Conservation (phyloP, 306 rosid species). For the Carpinus viminea region DNA sequence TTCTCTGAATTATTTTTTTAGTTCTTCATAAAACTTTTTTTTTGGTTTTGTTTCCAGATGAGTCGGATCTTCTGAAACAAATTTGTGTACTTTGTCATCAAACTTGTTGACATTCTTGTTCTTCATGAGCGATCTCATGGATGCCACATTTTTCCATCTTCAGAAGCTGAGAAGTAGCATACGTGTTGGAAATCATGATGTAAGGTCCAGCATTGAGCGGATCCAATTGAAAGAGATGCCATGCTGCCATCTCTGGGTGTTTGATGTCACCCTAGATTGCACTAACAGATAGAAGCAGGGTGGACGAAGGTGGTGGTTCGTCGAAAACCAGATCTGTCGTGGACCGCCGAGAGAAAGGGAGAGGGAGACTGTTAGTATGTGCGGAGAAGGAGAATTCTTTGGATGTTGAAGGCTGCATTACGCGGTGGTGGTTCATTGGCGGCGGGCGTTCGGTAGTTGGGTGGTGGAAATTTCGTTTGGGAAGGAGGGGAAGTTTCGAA, state of each 20-base stretch:
- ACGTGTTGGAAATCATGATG: constrained; percentile 39
- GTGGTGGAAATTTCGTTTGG: too few species aligned
- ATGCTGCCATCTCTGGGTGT: constrained; percentile 29
- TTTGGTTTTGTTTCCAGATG: constrained; percentile 20
- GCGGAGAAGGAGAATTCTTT: too few species aligned
- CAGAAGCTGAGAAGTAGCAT: constrained; percentile 27
- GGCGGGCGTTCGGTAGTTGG: too few species aligned
- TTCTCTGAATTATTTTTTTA: not conserved
- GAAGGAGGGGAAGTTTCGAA: too few species aligned
- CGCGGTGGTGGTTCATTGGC: too few species aligned
- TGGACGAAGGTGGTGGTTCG: constrained; percentile 5
- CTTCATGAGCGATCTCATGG: constrained; percentile 35
- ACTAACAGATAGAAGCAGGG: constrained; percentile 27
- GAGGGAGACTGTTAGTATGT: too few species aligned
- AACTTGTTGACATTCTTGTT: constrained; percentile 29
- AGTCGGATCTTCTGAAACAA: constrained; percentile 24
- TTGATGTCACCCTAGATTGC: constrained; percentile 19
- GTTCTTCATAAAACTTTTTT: constrained; percentile 22
- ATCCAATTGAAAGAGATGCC: constrained; percentile 33
- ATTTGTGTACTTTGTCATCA: constrained; percentile 29
- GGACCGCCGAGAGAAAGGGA: too few species aligned
- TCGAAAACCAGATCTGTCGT: too few species aligned
- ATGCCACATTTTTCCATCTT: constrained; percentile 35
- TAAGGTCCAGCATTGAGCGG: constrained; percentile 36
- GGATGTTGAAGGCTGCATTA: too few species aligned